Percentiles rank a stretch among this genome's conserved stretches.
phyloP scores from a whole-genome alignment of 2,329 filamentous ascomycete species.

The Trichoderma cornu-damae region DNA sequence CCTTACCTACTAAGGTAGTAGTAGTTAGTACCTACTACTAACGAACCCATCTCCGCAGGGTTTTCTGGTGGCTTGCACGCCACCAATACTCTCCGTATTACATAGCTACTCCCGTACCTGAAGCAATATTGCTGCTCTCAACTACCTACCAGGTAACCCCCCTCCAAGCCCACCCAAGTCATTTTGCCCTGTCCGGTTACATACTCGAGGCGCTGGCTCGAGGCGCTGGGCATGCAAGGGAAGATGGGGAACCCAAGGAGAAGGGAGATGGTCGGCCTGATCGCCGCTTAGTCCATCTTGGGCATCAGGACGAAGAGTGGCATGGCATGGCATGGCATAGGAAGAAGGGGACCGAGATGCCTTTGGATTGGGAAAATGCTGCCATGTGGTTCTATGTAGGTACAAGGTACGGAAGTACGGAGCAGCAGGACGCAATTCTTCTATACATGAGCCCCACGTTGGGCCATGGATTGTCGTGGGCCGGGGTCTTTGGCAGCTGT shows the following conservation, averaged over 20 bases:
- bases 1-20: too few species aligned
- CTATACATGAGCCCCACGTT: neutral
- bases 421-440: too few species aligned
- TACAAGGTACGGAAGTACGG: too few species aligned
- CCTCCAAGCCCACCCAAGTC: neutral
- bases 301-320: neutral
- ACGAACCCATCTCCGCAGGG: neutral
- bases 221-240: neutral
- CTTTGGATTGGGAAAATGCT: too few species aligned
- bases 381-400: too few species aligned
- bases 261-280: neutral
- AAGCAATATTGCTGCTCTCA: too few species aligned
- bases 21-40: too few species aligned
- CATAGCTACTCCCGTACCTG: too few species aligned
- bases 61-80: neutral
- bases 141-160: too few species aligned
- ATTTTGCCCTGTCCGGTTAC: neutral
- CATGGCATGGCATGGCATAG: neutral
- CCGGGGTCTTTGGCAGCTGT: neutral
- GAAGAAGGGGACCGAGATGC: neutral
- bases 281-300: constrained; percentile 11
- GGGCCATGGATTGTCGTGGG: neutral
- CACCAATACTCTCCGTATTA: too few species aligned
- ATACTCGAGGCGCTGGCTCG: neutral
- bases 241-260: neutral